Base-by-base conservation (phyloP, 352 stramenopile species). In the Globisporangium orthogonon region DNA sequence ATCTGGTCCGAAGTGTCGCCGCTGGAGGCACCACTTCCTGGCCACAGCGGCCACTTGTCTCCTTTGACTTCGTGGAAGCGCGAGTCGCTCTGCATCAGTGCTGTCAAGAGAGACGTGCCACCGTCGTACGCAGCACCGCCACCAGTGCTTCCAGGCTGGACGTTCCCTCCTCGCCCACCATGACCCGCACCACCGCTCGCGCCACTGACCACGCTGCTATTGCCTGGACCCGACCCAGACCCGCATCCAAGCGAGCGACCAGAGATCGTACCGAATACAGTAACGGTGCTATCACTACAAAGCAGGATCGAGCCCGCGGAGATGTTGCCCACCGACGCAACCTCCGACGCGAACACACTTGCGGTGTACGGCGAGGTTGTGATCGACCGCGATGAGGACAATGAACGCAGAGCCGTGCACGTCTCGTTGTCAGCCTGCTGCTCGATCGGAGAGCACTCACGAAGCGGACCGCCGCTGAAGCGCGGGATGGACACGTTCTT, bases 151-250 rank as follows among this genome's bases (percentile, higher is more conserved):
- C 68, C 75, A 7, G 79, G 79, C 58, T 86, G 62, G 39, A 87
- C 62, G 29, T 86, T 84, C 7, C 79, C 79, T 31, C 79, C 79
- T 44, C 70, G 63, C 46, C 79, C 79, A 50, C 79, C 79, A 66
- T 89, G 79, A n/a, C 79, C 79, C 51, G 79, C 79, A 7, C 79
- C 79, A 47, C 79, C 79, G 41, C 79, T 89, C 30, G 79, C 77
- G 52, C 71, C 75, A 13, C 69, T 62, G 29, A 59, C 60, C 30
- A 84, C 48, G n/a, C 68, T 62, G 52, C 76, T 86, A 18, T 78
- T 83, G 4, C 79, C 78, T 44, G 73, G 77, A 40, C 79, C 79
- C 37, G 72, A 48, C 11, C 74, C 79, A 56, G 75, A 70, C 6
- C 56, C 59, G 49, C 79, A 89, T 40, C 79, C 79, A 45, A 85